phyloP scores from a whole-genome alignment of 495 filamentous ascomycete genomes.

The Xylaria nigripes region DNA sequence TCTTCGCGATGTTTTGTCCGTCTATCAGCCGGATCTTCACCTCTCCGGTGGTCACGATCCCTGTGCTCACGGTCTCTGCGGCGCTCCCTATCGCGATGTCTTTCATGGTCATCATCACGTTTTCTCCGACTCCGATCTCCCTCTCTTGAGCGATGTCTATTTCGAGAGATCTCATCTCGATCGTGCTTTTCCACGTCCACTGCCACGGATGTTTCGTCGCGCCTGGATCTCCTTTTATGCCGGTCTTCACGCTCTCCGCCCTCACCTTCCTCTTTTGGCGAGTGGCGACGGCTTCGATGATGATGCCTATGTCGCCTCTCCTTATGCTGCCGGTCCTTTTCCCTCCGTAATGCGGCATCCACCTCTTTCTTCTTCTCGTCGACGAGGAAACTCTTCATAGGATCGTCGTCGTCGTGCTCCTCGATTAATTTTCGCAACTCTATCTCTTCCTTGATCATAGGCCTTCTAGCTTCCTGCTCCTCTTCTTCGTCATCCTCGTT shows the following conservation, averaged over 20 bases:
- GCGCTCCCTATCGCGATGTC: conserved; percentile 19
- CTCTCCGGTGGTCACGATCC: conserved; percentile 18
- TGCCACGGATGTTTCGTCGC: conserved; percentile 18
- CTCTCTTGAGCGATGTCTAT: conserved; percentile 20
- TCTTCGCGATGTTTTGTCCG: conserved; percentile 18
- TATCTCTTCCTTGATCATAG: conserved; percentile 54
- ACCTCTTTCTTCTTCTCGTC: conserved; percentile 86
- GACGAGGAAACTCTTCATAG: conserved; percentile 88
- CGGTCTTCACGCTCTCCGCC: conserved; percentile 14
- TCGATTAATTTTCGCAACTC: conserved; percentile 68
- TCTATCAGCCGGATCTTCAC: conserved; percentile 18
- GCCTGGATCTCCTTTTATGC: conserved; percentile 18
- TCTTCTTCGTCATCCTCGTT: conserved; percentile 27
- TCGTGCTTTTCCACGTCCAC: conserved; percentile 15
- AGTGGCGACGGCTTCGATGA: conserved; percentile 34
- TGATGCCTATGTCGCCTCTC: conserved; percentile 44
- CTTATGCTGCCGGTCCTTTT: conserved; percentile 32
- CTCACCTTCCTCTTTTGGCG: conserved; percentile 25
- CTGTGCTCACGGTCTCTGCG: conserved; percentile 22
- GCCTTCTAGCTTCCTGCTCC: conserved; percentile 32
- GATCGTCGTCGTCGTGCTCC: conserved; percentile 90
- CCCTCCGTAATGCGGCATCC: conserved; percentile 54
- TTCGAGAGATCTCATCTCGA: conserved; percentile 21
- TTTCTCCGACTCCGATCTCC: conserved; percentile 23
- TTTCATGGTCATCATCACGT: conserved; percentile 18